Evolutionary conservation across 345 rosid genomes (phyloP).

Genomic region (Mallotus nudiflorus): DNA sequence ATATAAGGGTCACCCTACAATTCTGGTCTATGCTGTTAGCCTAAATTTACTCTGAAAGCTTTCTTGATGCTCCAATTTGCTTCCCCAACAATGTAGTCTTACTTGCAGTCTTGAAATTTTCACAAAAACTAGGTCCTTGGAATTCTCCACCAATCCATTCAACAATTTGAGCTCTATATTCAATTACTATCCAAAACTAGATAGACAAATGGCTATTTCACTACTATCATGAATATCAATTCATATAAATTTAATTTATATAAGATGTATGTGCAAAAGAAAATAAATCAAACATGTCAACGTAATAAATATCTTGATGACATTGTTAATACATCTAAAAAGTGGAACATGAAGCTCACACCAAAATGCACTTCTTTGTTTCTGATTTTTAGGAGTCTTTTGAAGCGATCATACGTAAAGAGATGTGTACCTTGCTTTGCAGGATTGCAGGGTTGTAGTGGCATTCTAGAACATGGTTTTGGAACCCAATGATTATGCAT

Average conservation of each 20-base stretch:
- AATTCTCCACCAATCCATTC: not conserved
- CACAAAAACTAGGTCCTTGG: not conserved
- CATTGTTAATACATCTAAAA: not conserved
- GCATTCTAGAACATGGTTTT: slow-evolving; percentile 21
- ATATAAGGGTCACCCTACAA: too few relatives aligned
- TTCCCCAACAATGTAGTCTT: not conserved
- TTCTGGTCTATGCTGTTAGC: too few relatives aligned
- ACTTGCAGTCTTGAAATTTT: not conserved
- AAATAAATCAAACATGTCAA: not conserved
- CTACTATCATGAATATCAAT: slow-evolving; percentile 1
- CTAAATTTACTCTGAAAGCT: not conserved
- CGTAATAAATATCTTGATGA: not conserved
- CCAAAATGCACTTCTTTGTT: not conserved
- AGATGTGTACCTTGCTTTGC: slow-evolving; percentile 35
- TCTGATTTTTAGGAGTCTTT: not conserved
- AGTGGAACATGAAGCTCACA: not conserved
- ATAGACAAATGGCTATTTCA: not conserved
- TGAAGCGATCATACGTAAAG: not conserved
- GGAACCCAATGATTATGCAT: slow-evolving; percentile 17
- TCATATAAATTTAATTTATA: not conserved
- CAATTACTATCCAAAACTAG: not conserved
- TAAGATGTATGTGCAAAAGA: not conserved
- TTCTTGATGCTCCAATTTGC: not conserved
- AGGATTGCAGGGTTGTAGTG: slow-evolving; percentile 28
- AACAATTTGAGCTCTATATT: slow-evolving; percentile 2